Percentiles rank a stretch among this genome's conserved stretches.
phyloP scores from a whole-genome alignment of 2,329 filamentous ascomycete genomes.

The Pseudocercospora macadamiae region DNA sequence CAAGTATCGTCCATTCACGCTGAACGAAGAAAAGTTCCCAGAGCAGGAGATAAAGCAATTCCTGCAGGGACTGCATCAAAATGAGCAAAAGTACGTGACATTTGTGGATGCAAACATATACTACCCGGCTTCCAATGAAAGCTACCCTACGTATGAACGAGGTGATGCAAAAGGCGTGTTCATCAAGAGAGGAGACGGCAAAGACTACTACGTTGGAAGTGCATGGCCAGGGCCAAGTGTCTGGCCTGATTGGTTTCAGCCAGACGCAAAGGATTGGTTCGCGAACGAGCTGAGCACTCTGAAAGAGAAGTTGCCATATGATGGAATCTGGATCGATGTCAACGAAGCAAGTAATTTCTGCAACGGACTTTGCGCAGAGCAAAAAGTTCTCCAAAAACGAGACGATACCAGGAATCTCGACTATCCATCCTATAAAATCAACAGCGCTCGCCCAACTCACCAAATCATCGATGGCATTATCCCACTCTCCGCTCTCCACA shows the following conservation, averaged over 20 bases:
- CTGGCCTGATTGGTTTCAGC: conserved; percentile 30
- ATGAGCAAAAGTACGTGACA: conserved; percentile 58
- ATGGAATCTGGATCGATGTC: conserved; percentile 35
- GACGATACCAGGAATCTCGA: conserved; percentile 24
- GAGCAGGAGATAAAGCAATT: conserved; percentile 56
- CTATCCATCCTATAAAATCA: conserved; percentile 29
- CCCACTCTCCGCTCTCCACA: conserved; percentile 31
- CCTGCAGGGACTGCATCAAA: conserved; percentile 52
- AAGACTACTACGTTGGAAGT: conserved; percentile 39
- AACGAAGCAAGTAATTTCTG: conserved; percentile 31
- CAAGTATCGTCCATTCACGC: conserved; percentile 10
- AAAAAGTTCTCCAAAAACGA: conserved; percentile 24
- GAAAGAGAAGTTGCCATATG: conserved; percentile 23
- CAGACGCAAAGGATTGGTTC: conserved; percentile 29
- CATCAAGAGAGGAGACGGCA: conserved; percentile 58
- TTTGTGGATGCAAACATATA: conserved; percentile 66
- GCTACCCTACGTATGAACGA: conserved; percentile 55
- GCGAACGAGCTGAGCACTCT: conserved; percentile 26
- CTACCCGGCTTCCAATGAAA: conserved; percentile 64
- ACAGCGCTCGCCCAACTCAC: conserved; percentile 28
- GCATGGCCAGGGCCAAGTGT: conserved; percentile 28
- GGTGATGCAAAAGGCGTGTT: conserved; percentile 55
- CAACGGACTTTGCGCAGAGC: conserved; percentile 20
- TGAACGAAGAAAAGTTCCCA: conserved; percentile 4
- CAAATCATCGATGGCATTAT: conserved; percentile 28